Base-by-base conservation (phyloP, 441 rosid species). In the Gossypium gossypioides region DNA sequence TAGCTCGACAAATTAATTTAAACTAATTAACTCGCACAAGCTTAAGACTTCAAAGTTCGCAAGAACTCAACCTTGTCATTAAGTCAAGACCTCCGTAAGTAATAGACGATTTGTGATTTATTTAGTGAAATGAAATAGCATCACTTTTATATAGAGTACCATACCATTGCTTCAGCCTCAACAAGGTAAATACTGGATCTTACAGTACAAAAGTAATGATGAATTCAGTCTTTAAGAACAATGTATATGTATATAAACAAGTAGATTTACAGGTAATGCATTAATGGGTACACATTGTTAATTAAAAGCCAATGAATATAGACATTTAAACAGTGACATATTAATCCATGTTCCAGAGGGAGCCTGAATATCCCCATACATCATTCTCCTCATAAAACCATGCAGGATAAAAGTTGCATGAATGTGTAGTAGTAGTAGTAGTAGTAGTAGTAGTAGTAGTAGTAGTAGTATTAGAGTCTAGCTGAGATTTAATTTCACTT, bases 291-390 rank as follows among this genome's bases (percentile, higher is more conserved):
- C 21, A 65, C 21, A 65, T 22, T 22, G 34, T 65, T 12, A 65
- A 22, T 65, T 12, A 44, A 22, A 27, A 65, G 19, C 55, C 19
- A 44, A n/a, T 24, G 8, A 19, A 25, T 48, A 7, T 24, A 24
- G 57, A 24, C 57, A 48, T 24, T 66, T 48, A 34, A 65, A 22
- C 19, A 21, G 6, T 22, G 22, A 24, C 5, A 6, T 70, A 2
- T 68, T 71, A 84, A 5, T 69, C 80, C 80, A 83, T 75, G 78
- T 82, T 87, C 89, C 93, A 89, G 9, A 88, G 75, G 59, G 80
- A 79, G 61, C 77, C 82, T 40, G 82, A 57, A 69, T 80, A 82
- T 13, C 71, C 87, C 81, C 81, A 82, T 12, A 78, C 56, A n/a
- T 81, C 84, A 37, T 46, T 61, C 29, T 75, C 81, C 75, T 81